Conservation (phyloP, 1,284 basidiomycete genomes). For the Leccinum fallax region DNA sequence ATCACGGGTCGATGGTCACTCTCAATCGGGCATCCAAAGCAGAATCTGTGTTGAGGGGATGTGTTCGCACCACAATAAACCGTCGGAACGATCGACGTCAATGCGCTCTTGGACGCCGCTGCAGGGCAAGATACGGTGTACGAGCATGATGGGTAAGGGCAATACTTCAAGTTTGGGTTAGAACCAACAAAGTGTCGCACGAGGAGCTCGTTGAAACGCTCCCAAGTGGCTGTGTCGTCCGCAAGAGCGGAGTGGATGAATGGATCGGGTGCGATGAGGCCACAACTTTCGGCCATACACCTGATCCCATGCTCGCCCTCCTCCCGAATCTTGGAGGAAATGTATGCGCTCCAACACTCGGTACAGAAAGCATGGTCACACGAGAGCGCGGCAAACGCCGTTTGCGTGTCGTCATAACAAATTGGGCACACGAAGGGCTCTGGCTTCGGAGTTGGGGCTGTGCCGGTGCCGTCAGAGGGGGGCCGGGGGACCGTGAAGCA, state of each 20-base stretch:
- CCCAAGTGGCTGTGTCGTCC: constrained; percentile 50
- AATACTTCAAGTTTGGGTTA: constrained; percentile 86
- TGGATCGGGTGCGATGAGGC: constrained; percentile 68
- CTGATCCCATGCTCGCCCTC: constrained; percentile 89
- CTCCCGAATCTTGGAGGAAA: constrained; percentile 83
- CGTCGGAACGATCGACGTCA: constrained; percentile 85
- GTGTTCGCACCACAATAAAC: constrained; percentile 76
- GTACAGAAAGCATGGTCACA: constrained; percentile 87
- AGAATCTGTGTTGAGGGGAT: constrained; percentile 69
- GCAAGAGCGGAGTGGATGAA: constrained; percentile 49
- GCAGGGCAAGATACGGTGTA: constrained; percentile 87
- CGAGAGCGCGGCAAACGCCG: constrained; percentile 63
- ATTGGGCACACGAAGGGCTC: constrained; percentile 84
- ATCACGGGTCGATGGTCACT: constrained; percentile 91
- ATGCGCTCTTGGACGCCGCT: constrained; percentile 71
- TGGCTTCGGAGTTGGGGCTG: constrained; percentile 30
- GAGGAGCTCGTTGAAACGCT: constrained; percentile 84
- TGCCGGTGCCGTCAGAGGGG: constrained; percentile 8
- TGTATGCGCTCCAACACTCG: constrained; percentile 87
- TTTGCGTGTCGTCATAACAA: constrained; percentile 82
- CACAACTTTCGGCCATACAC: constrained; percentile 94
- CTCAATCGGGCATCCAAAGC: constrained; percentile 88
- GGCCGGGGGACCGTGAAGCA: background rate
- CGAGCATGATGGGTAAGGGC: constrained; percentile 84
- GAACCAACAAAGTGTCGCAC: constrained; percentile 91